Evolutionary conservation across 176 grass and related monocot species (phyloP), one percentile per base, ranked within the genome.

Genomic region (Oryza glaberrima): DNA sequence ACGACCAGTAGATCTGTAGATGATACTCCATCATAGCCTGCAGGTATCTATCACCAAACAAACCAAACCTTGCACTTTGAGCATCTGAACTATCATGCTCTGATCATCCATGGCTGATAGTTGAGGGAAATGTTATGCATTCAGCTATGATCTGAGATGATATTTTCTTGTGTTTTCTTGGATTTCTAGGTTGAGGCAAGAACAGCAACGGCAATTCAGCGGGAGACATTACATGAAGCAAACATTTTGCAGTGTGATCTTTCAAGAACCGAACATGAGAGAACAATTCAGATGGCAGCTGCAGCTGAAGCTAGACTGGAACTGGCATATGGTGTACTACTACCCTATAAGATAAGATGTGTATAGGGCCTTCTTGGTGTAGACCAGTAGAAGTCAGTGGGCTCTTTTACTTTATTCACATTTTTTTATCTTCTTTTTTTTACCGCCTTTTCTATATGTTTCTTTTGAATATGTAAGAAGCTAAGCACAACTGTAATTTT

Each of bases 311-410:
- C 67, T 86, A 25, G 69, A 69, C 75, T 76, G 69, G 63, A 79
- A 61, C 60, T 63, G 17, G 56, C 41, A 4, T 71, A 61, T 20
- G 9, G 10, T 75, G 10, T 69, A 47, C 35, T 66, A 41, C 49
- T 65, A 44, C 43, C 43, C 43, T 44, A 44, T 15, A 48, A 35
- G 65, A 43, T 15, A 48, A 35, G 65, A 88, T 72, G 20, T 88
- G 85, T 88, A 77, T 73, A 88, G 79, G 25, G 46, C 67, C 26
- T 15, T 36, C 28, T 38, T 48, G 67, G 38, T 49, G 65, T 15
- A 34, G 44, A 26, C 19, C 52, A 66, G 47, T 22, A 10, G 43
- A 28, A 63, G 58, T 63, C 73, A 1, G 1, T 52, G 34, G 23
- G 4, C 17, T 46, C 25, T 47, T 46, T 51, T 30, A 49, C 4